These are phyloP conservation scores for Nidula niveotomentosa DNA, from an alignment of 1,284 basidiomycete genomes.

Conservation along the genomic window DNA sequence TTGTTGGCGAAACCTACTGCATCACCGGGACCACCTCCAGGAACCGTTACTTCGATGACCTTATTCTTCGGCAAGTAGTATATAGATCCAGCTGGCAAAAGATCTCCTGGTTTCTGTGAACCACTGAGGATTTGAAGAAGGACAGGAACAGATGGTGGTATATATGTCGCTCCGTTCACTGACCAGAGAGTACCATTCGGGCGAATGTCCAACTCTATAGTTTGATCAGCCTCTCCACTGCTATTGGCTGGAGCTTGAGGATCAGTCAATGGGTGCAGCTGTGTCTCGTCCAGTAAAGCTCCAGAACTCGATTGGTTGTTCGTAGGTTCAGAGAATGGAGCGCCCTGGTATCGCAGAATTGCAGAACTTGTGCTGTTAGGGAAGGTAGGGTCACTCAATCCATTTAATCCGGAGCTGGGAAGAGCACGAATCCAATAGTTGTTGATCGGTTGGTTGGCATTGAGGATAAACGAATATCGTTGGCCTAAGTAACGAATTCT, in stretches of 20 bases:
- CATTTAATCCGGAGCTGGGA: constrained; percentile 27
- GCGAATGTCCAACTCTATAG: constrained; percentile 26
- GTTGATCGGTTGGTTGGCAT: constrained; percentile 33
- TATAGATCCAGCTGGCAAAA: constrained; percentile 38
- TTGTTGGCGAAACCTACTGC: constrained; percentile 24
- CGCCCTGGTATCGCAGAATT: constrained; percentile 48
- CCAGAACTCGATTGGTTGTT: constrained; percentile 11
- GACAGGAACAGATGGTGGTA: constrained; percentile 28
- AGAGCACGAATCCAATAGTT: constrained; percentile 49
- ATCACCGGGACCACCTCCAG: constrained; percentile 23
- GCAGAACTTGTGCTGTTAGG: constrained; percentile 34
- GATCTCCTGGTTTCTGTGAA: constrained; percentile 23
- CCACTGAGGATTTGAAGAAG: constrained; percentile 47
- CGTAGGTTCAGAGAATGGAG: constrained; percentile 39
- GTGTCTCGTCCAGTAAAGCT: constrained; percentile 27
- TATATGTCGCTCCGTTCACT: constrained; percentile 27
- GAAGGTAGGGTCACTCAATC: constrained; percentile 15
- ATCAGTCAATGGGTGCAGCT: constrained; percentile 30
- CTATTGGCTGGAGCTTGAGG: constrained; percentile 36
- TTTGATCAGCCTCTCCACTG: constrained; percentile 34
- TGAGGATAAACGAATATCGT: constrained; percentile 36
- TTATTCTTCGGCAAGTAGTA: constrained; percentile 24
- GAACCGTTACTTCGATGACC: constrained; percentile 23
- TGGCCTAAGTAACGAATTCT: constrained; percentile 36
- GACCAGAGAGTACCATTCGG: constrained; percentile 22